phyloP scores from a whole-genome alignment of 108 stramenopile genomes.

The Fragilariopsis cylindrus region DNA sequence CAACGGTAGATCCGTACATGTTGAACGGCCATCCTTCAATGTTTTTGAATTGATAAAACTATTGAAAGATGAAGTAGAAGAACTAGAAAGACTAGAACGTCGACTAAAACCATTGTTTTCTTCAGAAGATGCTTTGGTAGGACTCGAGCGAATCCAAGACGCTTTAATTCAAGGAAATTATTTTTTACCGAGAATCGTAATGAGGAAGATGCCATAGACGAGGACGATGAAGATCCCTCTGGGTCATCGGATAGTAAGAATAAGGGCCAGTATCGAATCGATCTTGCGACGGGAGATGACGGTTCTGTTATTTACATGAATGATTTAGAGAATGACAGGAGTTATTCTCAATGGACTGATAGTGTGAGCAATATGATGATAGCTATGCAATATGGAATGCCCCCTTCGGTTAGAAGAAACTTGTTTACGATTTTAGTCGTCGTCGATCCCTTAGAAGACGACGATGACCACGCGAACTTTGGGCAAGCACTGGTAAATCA shows the following conservation, averaged over 20 bases:
- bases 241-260: not conserved
- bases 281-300: slow-evolving; percentile 76
- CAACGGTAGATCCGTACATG: slow-evolving; percentile 60
- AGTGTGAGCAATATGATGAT: slow-evolving; percentile 63
- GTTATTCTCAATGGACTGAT: slow-evolving; percentile 63
- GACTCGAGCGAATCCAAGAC: slow-evolving; percentile 45
- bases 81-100: slow-evolving; percentile 46
- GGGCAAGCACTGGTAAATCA: slow-evolving; percentile 48
- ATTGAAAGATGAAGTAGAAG: slow-evolving; percentile 62
- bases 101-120: slow-evolving; percentile 35
- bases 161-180: slow-evolving; percentile 61
- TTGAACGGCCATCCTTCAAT: slow-evolving; percentile 83
- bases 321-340: slow-evolving; percentile 76
- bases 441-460: slow-evolving; percentile 52
- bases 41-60: slow-evolving; percentile 78
- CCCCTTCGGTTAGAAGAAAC: slow-evolving; percentile 75
- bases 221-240: slow-evolving; percentile 22
- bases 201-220: slow-evolving; percentile 31
- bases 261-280: slow-evolving; percentile 56
- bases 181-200: slow-evolving; percentile 28
- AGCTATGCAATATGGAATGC: slow-evolving; percentile 72
- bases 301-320: slow-evolving; percentile 74
- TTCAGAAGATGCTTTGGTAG: slow-evolving; percentile 19
- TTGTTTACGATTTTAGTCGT: slow-evolving; percentile 77
- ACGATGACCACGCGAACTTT: slow-evolving; percentile 10